Evolutionary conservation across 805 yeast genomes (phyloP).

Genomic region (Wickerhamiella nectarea): DNA sequence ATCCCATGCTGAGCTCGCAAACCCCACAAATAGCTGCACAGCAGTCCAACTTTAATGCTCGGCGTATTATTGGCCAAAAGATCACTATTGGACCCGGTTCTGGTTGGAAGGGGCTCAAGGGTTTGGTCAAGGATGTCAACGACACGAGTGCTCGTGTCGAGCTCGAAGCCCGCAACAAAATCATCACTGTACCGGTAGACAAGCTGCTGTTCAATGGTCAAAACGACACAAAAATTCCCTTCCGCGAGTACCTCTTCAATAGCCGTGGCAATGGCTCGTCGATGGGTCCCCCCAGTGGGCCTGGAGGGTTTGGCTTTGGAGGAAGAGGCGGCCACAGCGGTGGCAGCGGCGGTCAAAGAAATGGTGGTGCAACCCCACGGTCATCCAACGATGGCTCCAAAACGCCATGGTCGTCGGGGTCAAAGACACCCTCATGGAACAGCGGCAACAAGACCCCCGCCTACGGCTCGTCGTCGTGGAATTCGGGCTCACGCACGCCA

Average conservation of each 20-base stretch:
- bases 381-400: slow-evolving; percentile 10
- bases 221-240: slow-evolving; percentile 44
- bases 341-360: neutral
- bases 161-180: slow-evolving; percentile 82
- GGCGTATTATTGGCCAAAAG: slow-evolving; percentile 54
- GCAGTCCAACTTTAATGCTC: slow-evolving; percentile 27
- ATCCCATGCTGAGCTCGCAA: slow-evolving; percentile 49
- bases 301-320: neutral
- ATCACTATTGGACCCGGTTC: slow-evolving; percentile 85
- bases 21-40: slow-evolving; percentile 41
- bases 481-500: slow-evolving; percentile 25
- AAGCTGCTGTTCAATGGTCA: slow-evolving; percentile 63
- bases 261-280: slow-evolving; percentile 11
- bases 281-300: slow-evolving; percentile 22
- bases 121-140: slow-evolving; percentile 85
- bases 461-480: slow-evolving; percentile 22
- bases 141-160: slow-evolving; percentile 87
- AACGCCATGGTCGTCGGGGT: slow-evolving; percentile 26
- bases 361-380: slow-evolving; percentile 13
- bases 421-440: slow-evolving; percentile 15
- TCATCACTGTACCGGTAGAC: slow-evolving; percentile 67
- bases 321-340: neutral
- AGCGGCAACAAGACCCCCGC: slow-evolving; percentile 29
- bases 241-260: slow-evolving; percentile 49
- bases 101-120: slow-evolving; percentile 82